These are phyloP conservation scores for Ophiostoma fasciatum DNA, from an alignment of 2,329 filamentous ascomycete genomes.

Conservation along the genomic window DNA sequence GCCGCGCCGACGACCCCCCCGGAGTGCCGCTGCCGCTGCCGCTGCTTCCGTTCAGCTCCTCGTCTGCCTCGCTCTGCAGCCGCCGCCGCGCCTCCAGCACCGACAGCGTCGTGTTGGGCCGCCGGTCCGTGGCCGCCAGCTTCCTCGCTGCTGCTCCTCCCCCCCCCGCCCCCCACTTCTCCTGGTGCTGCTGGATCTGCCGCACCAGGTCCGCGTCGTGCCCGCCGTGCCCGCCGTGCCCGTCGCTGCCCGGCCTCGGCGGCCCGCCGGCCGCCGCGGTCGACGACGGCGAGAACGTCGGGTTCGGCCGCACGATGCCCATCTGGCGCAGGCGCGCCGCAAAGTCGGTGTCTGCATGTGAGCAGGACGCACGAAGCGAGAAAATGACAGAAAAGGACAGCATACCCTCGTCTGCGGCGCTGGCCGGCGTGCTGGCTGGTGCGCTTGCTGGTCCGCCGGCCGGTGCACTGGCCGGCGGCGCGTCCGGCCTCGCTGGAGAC, in stretches of 20 bases:
- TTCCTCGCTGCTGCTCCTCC: no score
- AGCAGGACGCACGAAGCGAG: constrained; percentile 10
- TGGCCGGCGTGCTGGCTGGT: constrained; percentile 10
- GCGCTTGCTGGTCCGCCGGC: constrained; percentile 11
- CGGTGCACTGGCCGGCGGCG: no score
- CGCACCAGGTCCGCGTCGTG: constrained; percentile 10
- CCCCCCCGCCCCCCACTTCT: no score
- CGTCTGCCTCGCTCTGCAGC: constrained; percentile 29
- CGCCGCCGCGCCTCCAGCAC: constrained; percentile 11
- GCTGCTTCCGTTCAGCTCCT: background rate
- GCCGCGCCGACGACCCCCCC: constrained; percentile 13
- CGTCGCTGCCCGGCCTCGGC: constrained; percentile 1
- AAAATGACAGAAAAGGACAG: background rate
- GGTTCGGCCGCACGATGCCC: constrained; percentile 39
- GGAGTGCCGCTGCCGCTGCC: background rate
- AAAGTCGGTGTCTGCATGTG: constrained; percentile 28
- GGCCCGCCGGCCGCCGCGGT: no score
- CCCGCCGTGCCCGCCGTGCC: background rate
- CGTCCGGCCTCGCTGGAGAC: no score
- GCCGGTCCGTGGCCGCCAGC: no score
- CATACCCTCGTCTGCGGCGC: constrained; percentile 8
- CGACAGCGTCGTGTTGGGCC: constrained; percentile 4
- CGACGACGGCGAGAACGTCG: constrained; percentile 37
- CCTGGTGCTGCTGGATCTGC: constrained; percentile 6
- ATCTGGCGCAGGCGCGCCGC: constrained; percentile 36